These are phyloP conservation scores for Calocybe gangraenosa DNA, from an alignment of 768 basidiomycete species.

Conservation along the genomic window DNA sequence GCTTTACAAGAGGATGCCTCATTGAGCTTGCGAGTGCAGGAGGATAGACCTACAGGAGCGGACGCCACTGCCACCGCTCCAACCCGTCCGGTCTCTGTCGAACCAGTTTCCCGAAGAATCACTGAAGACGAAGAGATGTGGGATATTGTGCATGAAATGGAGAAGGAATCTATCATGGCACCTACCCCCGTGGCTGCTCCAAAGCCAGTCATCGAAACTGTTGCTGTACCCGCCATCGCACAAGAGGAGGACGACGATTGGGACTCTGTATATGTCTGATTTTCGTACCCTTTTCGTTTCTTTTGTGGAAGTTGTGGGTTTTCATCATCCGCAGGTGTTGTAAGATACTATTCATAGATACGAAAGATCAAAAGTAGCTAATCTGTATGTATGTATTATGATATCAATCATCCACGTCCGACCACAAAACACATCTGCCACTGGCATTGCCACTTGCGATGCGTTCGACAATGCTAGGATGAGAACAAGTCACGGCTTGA, in stretches of 20 bases:
- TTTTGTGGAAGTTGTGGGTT: too few relatives aligned
- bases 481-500: constrained; percentile 89
- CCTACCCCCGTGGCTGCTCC: constrained; percentile 8
- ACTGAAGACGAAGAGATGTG: constrained; percentile 72
- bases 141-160: constrained; percentile 59
- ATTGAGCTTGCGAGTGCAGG: too few relatives aligned
- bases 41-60: too few relatives aligned
- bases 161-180: constrained; percentile 24
- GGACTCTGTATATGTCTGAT: constrained; percentile 62
- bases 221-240: neutral
- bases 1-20: constrained; percentile 26
- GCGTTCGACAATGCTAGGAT: constrained; percentile 70
- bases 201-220: constrained; percentile 10
- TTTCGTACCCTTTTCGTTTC: constrained; percentile 7
- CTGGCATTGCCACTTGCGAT: constrained; percentile 75
- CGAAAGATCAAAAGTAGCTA: too few relatives aligned
- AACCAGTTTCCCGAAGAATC: neutral
- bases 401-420: constrained; percentile 37
- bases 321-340: too few relatives aligned
- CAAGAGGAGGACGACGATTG: constrained; percentile 46
- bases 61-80: too few relatives aligned
- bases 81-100: too few relatives aligned
- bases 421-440: constrained; percentile 81
- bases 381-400: constrained; percentile 4
- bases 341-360: too few relatives aligned